phyloP scores from a whole-genome alignment of 2,329 filamentous ascomycete species.

The Tolypocladium sp. region DNA sequence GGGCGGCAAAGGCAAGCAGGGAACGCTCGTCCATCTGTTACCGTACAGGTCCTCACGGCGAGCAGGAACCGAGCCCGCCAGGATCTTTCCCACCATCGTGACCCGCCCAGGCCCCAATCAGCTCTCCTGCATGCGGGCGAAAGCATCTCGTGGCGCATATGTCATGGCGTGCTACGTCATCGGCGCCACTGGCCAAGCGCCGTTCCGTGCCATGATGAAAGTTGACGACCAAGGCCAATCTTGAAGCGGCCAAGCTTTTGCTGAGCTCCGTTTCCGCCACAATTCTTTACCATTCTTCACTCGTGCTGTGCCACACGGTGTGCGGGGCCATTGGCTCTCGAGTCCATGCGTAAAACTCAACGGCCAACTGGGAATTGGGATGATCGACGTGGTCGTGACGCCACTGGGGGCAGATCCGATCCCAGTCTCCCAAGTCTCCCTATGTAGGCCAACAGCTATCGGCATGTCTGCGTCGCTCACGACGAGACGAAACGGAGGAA shows the following conservation, averaged over 20 bases:
- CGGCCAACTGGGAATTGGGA: background rate
- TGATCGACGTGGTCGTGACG: background rate
- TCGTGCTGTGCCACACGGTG: background rate
- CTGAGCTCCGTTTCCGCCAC: background rate
- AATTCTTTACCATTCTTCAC: no score
- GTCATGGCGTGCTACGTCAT: background rate
- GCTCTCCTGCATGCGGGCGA: background rate
- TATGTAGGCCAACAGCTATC: background rate
- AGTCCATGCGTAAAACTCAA: background rate
- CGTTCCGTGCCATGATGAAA: no score
- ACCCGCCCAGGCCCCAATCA: background rate
- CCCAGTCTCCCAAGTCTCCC: no score
- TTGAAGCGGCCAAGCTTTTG: background rate
- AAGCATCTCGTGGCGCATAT: background rate
- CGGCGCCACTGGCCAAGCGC: background rate
- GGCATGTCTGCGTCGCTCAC: background rate
- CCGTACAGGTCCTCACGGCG: no score
- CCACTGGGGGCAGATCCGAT: no score
- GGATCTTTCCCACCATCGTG: background rate
- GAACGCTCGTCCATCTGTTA: background rate
- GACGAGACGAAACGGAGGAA: background rate
- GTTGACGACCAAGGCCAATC: no score
- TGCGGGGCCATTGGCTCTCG: no score
- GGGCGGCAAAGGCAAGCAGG: background rate
- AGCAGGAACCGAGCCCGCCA: background rate